Percentiles rank a stretch among this genome's conserved stretches.
These are phyloP conservation scores for Heliophila coronopifolia DNA, from an alignment of 441 rosid genomes.

Conservation along the genomic window DNA sequence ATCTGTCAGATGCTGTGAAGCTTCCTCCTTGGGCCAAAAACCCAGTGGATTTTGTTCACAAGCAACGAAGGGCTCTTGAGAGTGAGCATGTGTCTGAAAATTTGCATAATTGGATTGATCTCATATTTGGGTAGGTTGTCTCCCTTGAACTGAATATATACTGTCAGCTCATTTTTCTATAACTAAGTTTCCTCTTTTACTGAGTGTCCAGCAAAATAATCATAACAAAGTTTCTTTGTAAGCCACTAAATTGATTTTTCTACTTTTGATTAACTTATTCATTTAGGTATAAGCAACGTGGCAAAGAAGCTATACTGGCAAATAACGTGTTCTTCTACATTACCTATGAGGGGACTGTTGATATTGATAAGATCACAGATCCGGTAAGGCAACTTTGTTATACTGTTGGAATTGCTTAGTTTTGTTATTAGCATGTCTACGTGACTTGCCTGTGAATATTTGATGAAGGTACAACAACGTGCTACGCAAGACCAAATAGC, in stretches of 20 bases:
- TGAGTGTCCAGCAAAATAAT: slow-evolving; percentile 17
- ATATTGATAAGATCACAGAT: slow-evolving; percentile 83
- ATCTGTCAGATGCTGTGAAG: slow-evolving; percentile 69
- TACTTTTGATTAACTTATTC: slow-evolving; percentile 25
- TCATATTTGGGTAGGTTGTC: slow-evolving; percentile 77
- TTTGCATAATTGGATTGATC: slow-evolving; percentile 99
- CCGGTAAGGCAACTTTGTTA: slow-evolving; percentile 51
- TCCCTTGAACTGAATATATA: slow-evolving; percentile 3
- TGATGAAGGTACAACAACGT: slow-evolving; percentile 74
- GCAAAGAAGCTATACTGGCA: slow-evolving; percentile 93
- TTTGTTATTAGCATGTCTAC: slow-evolving; percentile 15
- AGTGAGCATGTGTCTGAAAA: slow-evolving; percentile 93
- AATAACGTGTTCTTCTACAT: slow-evolving; percentile 96
- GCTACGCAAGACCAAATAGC: slow-evolving; percentile 99
- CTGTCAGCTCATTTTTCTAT: slow-evolving; percentile 10
- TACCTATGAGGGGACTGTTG: slow-evolving; percentile 96
- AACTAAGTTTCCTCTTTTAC: slow-evolving; percentile 16
- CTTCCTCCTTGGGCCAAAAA: slow-evolving; percentile 97
- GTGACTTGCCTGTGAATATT: slow-evolving; percentile 23
- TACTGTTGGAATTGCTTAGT: slow-evolving; percentile 14
- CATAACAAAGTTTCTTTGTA: background rate
- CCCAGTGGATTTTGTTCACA: slow-evolving; percentile 90
- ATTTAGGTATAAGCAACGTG: slow-evolving; percentile 92
- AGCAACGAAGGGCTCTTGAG: slow-evolving; percentile 93
- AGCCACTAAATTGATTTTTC: background rate